Percentiles rank a stretch among this genome's conserved stretches.
Conservation (phyloP, 768 basidiomycete species). For the Russula ochroleuca region DNA sequence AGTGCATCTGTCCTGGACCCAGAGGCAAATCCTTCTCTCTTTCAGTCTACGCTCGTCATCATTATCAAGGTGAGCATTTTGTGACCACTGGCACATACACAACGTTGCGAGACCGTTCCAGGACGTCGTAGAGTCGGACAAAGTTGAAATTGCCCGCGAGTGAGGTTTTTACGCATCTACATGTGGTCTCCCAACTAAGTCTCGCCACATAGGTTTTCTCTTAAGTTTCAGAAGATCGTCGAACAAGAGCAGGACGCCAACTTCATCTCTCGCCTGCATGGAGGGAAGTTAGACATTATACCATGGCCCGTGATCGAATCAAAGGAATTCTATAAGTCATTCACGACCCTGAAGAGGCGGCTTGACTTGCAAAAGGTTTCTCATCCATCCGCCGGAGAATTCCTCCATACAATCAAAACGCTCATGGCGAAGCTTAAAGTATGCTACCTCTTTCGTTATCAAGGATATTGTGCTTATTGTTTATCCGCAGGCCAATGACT, state of each 20-base stretch:
- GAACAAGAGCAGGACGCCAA: constrained; percentile 57
- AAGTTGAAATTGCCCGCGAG: constrained; percentile 54
- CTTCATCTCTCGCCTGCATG: constrained; percentile 57
- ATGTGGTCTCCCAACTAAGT: neutral
- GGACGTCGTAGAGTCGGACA: constrained; percentile 63
- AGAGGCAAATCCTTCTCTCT: constrained; percentile 52
- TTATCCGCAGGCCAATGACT: constrained; percentile 53
- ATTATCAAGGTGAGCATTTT: constrained; percentile 50
- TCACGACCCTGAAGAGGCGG: constrained; percentile 42
- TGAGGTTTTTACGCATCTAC: constrained; percentile 26
- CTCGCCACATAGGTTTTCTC: constrained; percentile 42
- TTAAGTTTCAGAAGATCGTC: constrained; percentile 60
- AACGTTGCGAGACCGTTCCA: constrained; percentile 26
- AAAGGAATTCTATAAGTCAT: constrained; percentile 52
- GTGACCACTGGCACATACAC: too few species aligned
- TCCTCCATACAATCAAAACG: constrained; percentile 31
- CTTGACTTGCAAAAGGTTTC: constrained; percentile 49
- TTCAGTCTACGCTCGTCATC: constrained; percentile 54
- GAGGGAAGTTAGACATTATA: constrained; percentile 52
- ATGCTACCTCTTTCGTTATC: neutral
- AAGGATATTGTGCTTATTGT: neutral
- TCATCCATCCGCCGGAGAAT: constrained; percentile 49
- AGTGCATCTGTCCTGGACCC: constrained; percentile 56
- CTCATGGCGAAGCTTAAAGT: constrained; percentile 21
- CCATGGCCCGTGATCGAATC: constrained; percentile 68